A percentile compares a stretch with the other conserved stretches of the same genome.
Conservation (phyloP, 73 alveolate species). For the Paraurostyla sp. region DNA sequence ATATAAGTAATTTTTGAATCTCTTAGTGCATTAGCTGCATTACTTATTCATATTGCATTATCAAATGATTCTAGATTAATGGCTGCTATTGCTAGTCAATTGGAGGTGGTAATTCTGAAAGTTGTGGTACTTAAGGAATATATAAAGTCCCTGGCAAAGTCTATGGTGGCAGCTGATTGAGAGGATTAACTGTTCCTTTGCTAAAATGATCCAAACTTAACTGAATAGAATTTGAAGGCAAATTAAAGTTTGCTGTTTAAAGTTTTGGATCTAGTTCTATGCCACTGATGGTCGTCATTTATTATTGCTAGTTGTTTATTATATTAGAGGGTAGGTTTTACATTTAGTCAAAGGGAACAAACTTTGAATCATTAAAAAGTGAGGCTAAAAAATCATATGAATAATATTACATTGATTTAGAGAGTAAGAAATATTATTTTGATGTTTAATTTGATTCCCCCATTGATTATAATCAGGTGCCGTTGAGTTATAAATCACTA, state of each 20-base stretch:
- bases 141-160: neutral
- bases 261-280: too few relatives aligned
- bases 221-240: conserved; percentile 15
- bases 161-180: neutral
- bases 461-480: neutral
- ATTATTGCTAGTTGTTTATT: too few relatives aligned
- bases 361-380: conserved; percentile 30
- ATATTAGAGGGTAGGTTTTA: too few relatives aligned
- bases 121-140: neutral
- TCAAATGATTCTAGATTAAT: neutral
- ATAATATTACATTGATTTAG: neutral
- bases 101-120: neutral
- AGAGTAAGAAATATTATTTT: neutral
- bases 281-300: too few relatives aligned
- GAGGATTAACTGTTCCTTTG: too few relatives aligned
- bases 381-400: neutral
- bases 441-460: neutral
- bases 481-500: neutral
- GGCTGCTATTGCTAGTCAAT: too few relatives aligned
- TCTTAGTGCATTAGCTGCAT: conserved; percentile 33
- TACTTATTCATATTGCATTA: neutral
- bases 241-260: too few relatives aligned
- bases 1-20: neutral
- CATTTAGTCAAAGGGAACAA: conserved; percentile 10
- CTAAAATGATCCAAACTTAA: conserved; percentile 23